Percentiles rank a stretch among this genome's conserved stretches.
Conservation (phyloP, 2,329 filamentous ascomycete species). For the Lachnellula hyalina region DNA sequence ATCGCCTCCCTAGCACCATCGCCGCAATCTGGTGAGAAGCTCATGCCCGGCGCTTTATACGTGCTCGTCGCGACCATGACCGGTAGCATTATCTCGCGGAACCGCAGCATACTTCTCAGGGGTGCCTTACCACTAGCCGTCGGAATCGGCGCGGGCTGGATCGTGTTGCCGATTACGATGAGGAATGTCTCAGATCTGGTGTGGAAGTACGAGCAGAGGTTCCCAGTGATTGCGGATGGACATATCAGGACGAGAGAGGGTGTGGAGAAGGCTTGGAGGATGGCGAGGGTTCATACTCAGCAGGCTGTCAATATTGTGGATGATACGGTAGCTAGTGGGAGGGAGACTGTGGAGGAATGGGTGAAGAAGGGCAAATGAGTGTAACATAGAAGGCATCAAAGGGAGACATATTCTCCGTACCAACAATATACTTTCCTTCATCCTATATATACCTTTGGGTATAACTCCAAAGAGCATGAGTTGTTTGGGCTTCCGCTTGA, state of each 20-base stretch:
- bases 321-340: conserved; percentile 70
- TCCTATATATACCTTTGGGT: too few relatives aligned
- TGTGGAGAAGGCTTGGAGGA: conserved; percentile 63
- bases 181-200: conserved; percentile 78
- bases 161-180: conserved; percentile 83
- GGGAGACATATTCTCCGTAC: conserved; percentile 12
- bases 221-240: conserved; percentile 75
- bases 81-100: conserved; percentile 82
- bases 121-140: conserved; percentile 71
- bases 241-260: conserved; percentile 69
- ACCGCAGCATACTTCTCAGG: conserved; percentile 79
- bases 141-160: conserved; percentile 77
- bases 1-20: conserved; percentile 83
- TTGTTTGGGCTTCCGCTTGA: neutral
- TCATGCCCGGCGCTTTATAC: conserved; percentile 87
- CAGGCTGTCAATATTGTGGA: conserved; percentile 69
- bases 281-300: conserved; percentile 68
- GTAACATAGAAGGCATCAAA: neutral
- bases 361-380: conserved; percentile 67
- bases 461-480: too few relatives aligned
- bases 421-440: conserved; percentile 18
- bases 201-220: conserved; percentile 90
- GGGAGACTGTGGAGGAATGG: conserved; percentile 80
- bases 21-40: conserved; percentile 76
- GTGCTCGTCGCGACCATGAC: conserved; percentile 94